A percentile compares a stretch with the other conserved stretches of the same genome.
These are phyloP conservation scores for Rhynchospora tenuis DNA, from an alignment of 176 grass and related monocot genomes.

Conservation along the genomic window DNA sequence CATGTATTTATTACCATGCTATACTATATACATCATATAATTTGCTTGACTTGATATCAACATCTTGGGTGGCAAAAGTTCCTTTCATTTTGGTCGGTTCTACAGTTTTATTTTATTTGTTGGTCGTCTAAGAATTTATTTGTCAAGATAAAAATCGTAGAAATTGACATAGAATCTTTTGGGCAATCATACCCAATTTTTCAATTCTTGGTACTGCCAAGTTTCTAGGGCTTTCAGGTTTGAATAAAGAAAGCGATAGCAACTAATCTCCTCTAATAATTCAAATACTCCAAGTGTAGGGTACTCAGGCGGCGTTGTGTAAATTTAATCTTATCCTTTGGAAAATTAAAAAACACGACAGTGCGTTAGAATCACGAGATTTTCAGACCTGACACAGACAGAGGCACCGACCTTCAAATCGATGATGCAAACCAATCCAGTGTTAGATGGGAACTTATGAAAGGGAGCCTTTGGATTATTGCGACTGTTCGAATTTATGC, in stretches of 20 bases:
- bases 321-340: slow-evolving; percentile 3
- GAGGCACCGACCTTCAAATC: slow-evolving; percentile 16
- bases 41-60: neutral
- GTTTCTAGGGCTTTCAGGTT: slow-evolving; percentile 15
- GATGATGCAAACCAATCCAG: slow-evolving; percentile 13
- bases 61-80: neutral
- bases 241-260: neutral
- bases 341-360: neutral
- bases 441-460: neutral
- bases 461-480: slow-evolving; percentile 14
- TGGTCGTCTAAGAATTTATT: neutral
- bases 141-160: neutral
- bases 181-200: neutral
- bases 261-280: neutral
- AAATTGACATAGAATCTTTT: neutral
- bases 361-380: slow-evolving; percentile 18
- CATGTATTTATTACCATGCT: slow-evolving; percentile 6
- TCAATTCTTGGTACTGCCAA: neutral
- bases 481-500: neutral
- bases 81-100: slow-evolving; percentile 9
- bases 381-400: neutral
- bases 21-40: neutral
- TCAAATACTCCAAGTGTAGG: neutral
- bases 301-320: neutral
- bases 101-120: neutral